Evolutionary conservation across 805 yeast genomes (phyloP).

Genomic region (Lachancea waltii): DNA sequence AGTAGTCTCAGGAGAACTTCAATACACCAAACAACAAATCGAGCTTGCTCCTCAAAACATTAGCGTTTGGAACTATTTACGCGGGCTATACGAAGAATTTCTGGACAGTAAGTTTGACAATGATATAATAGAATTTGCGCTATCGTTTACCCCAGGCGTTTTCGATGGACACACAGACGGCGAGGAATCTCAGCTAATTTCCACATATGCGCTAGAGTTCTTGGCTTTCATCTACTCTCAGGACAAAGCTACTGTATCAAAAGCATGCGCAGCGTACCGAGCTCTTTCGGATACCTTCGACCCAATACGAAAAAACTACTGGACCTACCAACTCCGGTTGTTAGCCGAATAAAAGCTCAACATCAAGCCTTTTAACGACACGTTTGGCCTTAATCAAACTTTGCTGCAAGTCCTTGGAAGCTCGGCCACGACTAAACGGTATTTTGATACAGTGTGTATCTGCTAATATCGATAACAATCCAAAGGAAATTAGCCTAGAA

Average conservation of each 20-base stretch:
- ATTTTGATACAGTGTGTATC: too few species aligned
- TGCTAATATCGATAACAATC: too few species aligned
- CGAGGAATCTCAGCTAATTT: constrained; percentile 32
- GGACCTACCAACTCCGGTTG: constrained; percentile 42
- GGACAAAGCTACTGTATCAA: constrained; percentile 23
- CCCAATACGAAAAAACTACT: constrained; percentile 55
- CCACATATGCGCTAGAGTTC: constrained; percentile 59
- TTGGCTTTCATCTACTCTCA: constrained; percentile 45
- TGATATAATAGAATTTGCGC: constrained; percentile 42
- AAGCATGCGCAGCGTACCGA: constrained; percentile 42
- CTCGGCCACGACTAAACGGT: too few species aligned
- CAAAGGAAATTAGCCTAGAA: too few species aligned
- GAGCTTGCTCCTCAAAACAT: constrained; percentile 68
- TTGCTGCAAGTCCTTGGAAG: too few species aligned
- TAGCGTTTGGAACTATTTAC: constrained; percentile 78
- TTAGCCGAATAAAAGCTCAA: background rate
- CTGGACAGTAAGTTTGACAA: constrained; percentile 24
- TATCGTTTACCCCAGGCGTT: constrained; percentile 34
- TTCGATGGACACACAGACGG: constrained; percentile 10
- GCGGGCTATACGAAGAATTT: constrained; percentile 44
- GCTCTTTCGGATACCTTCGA: constrained; percentile 50
- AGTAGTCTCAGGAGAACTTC: constrained; percentile 42
- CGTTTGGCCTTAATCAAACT: too few species aligned
- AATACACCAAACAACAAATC: constrained; percentile 45
- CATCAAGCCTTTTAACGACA: too few species aligned